Conservation (phyloP, 495 filamentous ascomycete species). For the Peziza echinospora region DNA sequence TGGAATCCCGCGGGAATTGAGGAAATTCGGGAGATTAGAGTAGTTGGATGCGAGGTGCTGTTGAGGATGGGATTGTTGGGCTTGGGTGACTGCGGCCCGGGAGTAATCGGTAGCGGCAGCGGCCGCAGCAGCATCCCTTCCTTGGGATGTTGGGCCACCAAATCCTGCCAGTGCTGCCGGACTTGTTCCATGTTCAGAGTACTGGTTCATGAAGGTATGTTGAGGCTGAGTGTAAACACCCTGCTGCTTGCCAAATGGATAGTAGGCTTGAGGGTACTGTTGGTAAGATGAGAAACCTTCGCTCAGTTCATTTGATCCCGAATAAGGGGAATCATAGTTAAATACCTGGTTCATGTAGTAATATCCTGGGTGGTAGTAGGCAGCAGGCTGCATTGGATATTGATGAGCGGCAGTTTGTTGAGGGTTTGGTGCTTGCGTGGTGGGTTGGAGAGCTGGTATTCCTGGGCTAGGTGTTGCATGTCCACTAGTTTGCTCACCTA, state of each 20-base stretch:
- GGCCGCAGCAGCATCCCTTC: slow-evolving; percentile 9
- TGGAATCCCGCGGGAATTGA: slow-evolving; percentile 14
- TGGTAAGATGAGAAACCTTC: slow-evolving; percentile 5
- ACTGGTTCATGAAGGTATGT: slow-evolving; percentile 15
- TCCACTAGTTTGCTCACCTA: slow-evolving; percentile 53
- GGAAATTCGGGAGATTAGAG: slow-evolving; percentile 15
- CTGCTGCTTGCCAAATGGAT: slow-evolving; percentile 17
- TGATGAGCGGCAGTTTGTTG: slow-evolving; percentile 15
- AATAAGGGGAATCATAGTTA: background rate
- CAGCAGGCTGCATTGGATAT: slow-evolving; percentile 16
- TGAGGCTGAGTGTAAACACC: slow-evolving; percentile 18
- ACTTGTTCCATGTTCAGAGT: slow-evolving; percentile 16
- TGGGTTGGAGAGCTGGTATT: slow-evolving; percentile 39
- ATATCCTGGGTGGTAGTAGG: slow-evolving; percentile 3
- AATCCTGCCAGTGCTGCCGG: slow-evolving; percentile 16
- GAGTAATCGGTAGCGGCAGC: slow-evolving; percentile 12
- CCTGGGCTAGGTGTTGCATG: slow-evolving; percentile 76
- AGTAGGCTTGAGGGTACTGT: slow-evolving; percentile 18
- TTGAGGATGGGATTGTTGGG: slow-evolving; percentile 17
- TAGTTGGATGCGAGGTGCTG: slow-evolving; percentile 12
- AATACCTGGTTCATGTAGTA: slow-evolving; percentile 2
- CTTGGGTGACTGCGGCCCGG: slow-evolving; percentile 13
- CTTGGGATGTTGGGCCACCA: slow-evolving; percentile 17
- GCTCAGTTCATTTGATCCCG: background rate
- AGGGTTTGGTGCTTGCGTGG: slow-evolving; percentile 13